Evolutionary conservation across 1,284 basidiomycete species (phyloP), one percentile per base, ranked within the genome.

Genomic region (Microbotryum saponariae): DNA sequence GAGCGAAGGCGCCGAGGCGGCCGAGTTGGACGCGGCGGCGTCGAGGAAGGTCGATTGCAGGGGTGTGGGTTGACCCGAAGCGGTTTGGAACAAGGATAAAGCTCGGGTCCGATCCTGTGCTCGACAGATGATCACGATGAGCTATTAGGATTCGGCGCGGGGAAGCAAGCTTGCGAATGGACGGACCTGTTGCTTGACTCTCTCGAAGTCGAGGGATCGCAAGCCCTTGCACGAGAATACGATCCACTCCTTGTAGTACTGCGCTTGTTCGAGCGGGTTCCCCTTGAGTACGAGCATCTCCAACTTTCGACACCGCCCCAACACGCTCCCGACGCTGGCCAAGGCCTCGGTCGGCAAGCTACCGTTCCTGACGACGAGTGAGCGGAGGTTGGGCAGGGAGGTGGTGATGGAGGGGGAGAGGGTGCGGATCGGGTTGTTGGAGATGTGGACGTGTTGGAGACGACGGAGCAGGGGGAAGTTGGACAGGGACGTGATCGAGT

Each of bases 121-220:
- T 46, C 23, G 16, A 16, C 9, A 12, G 48, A 37, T 25, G 29
- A 27, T 27, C 27, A 27, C 27, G 27, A 27, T 27, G 27, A 27
- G 27, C 27, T 27, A 27, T 6, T 5, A 27, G 27, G 27, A 27
- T 6, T 27, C 27, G 27, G 27, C 27, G 27, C 27, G 27, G 27
- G 47, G 5, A 29, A 16, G 54, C 31, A 48, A 47, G 46, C 10
- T 47, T 9, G 45, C 25, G 51, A 29, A 6, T 27, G 6, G 21
- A 60, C 87, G 78, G 78, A 91, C 89, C 83, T 91, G 89, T 76
- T 97, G 91, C 76, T 90, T 89, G 74, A 99, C 88, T 76, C 94
- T 85, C 80, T 90, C 86, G 78, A 89, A 98, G 82, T 99, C 96
- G 73, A 99, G 82, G 75, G 93, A 89, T 80, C 93, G 86, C 73